Base-by-base conservation (phyloP, 2,329 filamentous ascomycete genomes). In the Colletotrichum tropicicola region DNA sequence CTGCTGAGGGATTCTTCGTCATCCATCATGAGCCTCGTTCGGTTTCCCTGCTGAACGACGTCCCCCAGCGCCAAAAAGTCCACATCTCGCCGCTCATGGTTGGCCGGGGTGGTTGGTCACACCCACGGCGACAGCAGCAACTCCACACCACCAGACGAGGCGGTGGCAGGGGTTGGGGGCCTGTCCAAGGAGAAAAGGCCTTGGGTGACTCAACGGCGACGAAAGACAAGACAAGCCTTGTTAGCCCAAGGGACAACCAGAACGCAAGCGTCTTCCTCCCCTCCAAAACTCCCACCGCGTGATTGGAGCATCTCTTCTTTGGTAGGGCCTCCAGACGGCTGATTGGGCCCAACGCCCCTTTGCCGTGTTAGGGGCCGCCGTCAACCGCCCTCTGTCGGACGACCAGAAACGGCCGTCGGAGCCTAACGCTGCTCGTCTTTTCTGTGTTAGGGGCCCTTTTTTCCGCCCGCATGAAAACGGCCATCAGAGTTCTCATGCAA, bases 341-440 rank as follows among this genome's bases (percentile, higher is more conserved):
- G 63, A 59, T 64, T 66, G 63, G 52, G 25, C 39, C 32, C 39
- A 59, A 48, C 39, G 58, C 58, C 59, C 59, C 45, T 65, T 52
- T 32, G 49, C 62, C 57, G 35, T 56, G n/a, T 57, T 51, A 59
- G 45, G 37, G 51, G 58, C 51, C 37, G 62, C 58, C 62, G 19
- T 45, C 59, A 64, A 52, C 63, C 59, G 63, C 63, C 59, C 30
- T 62, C 32, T 63, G 39, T 52, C 63, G 63, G 59, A 58, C 59
- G 45, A 59, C 63, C 63, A 66, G 59, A 66, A 66, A 64, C 59
- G 59, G 63, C 45, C 45, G 52, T 57, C 63, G 63, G 59, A 66
- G 63, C 59, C 63, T 59, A 37, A 66, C 32, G 52, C 25, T 48
- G 37, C 59, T 59, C 37, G 45, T 61, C 48, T 32, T 48, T 32